Conservation (phyloP, 108 stramenopile species). For the Nitzschia sp. region DNA sequence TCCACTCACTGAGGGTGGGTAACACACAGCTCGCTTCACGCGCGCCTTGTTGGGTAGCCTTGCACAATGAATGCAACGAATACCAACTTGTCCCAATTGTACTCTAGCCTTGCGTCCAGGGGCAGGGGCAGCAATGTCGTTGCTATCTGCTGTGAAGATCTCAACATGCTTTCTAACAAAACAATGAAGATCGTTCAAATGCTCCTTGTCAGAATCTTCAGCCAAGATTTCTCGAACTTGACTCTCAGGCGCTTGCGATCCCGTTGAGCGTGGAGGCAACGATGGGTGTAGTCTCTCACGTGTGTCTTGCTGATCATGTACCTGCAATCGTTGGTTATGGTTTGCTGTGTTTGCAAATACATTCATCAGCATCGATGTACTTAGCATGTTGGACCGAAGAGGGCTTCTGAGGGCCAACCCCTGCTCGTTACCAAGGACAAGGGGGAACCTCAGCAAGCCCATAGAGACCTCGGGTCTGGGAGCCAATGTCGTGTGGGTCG, state of each 20-base stretch:
- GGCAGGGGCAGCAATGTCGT: conserved; percentile 46
- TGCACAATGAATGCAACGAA: conserved; percentile 51
- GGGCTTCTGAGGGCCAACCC: background rate
- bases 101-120: conserved; percentile 52
- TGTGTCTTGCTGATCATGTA: background rate
- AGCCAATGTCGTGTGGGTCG: background rate
- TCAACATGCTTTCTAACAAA: conserved; percentile 64
- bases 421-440: background rate
- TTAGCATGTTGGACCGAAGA: background rate
- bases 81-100: conserved; percentile 38
- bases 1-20: conserved; percentile 14
- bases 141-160: conserved; percentile 43
- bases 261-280: background rate
- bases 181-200: conserved; percentile 56
- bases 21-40: conserved; percentile 31
- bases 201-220: conserved; percentile 12
- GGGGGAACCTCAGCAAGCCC: background rate
- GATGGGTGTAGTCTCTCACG: background rate
- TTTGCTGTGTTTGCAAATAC: too few relatives aligned
- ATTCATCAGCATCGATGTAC: background rate
- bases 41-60: conserved; percentile 1
- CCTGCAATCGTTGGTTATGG: background rate
- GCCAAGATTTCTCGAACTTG: background rate
- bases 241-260: background rate
- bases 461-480: background rate